Evolutionary conservation across 192 early-diverging fungal species (phyloP), one percentile per base, ranked within the genome.

Genomic region (Phycomyces blakesleeanus): DNA sequence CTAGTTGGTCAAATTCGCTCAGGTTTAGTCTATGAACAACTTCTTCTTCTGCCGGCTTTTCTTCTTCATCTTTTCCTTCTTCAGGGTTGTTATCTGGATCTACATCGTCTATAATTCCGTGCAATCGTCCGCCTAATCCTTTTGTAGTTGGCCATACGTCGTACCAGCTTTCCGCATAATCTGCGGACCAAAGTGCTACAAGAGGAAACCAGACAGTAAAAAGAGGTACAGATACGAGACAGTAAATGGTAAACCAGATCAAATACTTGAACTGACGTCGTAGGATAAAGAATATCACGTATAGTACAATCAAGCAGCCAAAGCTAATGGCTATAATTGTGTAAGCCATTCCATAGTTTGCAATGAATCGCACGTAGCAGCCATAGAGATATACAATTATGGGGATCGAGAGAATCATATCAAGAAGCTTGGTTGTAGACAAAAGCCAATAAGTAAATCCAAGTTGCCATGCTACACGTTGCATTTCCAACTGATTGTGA

Each of bases 191-290:
- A 8, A 64, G 14, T 3, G 74, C 68, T 12, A 66, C 53, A 15
- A 76, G 9, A 18, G 74, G 74, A 27, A 76, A 76, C 65, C 65
- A 71, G 8, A 76, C 52, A 56, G 38, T 65, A 50, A 67, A 76
- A 0, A 76, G 57, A 18, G 74, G 74, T 1, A 70, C 55, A 0
- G 68, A 64, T 26, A 66, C 24, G 0, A 66, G 20, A 51, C 63
- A 66, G 38, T 76, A 71, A 8, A 76, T 12, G 14, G 60, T 24
- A 22, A 76, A 67, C 74, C 67, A 76, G 18, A 71, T 18, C 21
- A 76, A 24, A 55, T 76, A 70, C 55, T 76, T 76, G 61, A 71
- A 70, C 34, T 71, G 68, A 22, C 59, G 42, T 34, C 69, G 44
- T 18, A 67, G 14, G 8, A 71, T 15, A 53, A 76, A 76, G 24